Percentiles rank a stretch among this genome's conserved stretches.
phyloP scores from a whole-genome alignment of 2,329 filamentous ascomycete genomes.

The Cryphonectria radicalis region DNA sequence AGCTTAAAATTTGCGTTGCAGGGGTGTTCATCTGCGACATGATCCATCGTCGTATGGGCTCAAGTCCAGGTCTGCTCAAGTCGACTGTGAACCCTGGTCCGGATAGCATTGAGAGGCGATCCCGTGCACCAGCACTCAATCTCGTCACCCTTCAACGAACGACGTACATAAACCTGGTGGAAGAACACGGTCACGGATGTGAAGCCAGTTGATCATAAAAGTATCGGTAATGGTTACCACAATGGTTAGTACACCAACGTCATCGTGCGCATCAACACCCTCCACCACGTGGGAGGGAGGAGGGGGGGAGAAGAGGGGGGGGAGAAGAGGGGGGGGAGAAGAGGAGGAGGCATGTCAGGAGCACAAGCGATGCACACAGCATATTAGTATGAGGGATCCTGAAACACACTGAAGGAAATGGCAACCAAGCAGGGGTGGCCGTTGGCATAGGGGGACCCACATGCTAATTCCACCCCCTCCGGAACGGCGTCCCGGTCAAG shows the following conservation, averaged over 20 bases:
- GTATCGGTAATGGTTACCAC: not conserved
- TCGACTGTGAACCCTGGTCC: constrained; percentile 15
- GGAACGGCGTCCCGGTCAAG: constrained; percentile 11
- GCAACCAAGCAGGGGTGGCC: not conserved
- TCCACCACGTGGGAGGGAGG: not conserved
- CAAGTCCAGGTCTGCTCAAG: not conserved
- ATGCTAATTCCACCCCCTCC: not conserved
- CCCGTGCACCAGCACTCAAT: not conserved
- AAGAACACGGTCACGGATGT: not conserved
- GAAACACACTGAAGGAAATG: constrained; percentile 15
- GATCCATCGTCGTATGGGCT: constrained; percentile 4
- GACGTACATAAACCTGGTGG: not conserved
- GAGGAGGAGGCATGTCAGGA: not conserved
- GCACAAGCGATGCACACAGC: not conserved
- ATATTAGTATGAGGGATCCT: constrained; percentile 5
- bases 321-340: not conserved
- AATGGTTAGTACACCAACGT: not conserved
- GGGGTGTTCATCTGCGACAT: constrained; percentile 19
- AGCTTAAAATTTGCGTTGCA: constrained; percentile 21
- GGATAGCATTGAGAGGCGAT: constrained; percentile 10
- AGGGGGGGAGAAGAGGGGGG: no score
- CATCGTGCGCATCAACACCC: constrained; percentile 1
- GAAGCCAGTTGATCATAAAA: not conserved
- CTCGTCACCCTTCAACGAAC: not conserved
- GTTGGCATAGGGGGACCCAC: not conserved